Conservation (phyloP, 352 stramenopile species). For the Phytopythium vexans region DNA sequence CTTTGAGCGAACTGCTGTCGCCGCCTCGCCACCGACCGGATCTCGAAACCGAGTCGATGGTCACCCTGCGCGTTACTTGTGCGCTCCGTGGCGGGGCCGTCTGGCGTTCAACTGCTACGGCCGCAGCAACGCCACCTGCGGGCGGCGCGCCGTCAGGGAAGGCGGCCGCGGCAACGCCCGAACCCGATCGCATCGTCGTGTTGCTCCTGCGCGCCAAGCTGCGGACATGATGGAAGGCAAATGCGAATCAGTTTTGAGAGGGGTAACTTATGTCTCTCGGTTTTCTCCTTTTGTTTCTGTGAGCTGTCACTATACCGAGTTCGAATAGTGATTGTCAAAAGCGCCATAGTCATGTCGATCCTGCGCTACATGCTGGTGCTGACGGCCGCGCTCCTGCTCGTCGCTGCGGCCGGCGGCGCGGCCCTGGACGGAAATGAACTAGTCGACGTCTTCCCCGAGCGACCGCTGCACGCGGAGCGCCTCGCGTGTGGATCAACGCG, state of each 20-base stretch:
- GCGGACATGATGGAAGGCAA: background rate
- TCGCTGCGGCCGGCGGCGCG: too few relatives aligned
- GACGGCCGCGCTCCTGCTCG: too few relatives aligned
- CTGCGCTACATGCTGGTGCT: too few relatives aligned
- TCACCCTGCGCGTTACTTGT: constrained; percentile 38
- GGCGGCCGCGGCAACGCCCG: background rate
- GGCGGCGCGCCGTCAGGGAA: background rate
- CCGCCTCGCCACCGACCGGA: background rate
- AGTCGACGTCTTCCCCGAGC: constrained; percentile 39
- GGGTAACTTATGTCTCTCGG: too few relatives aligned
- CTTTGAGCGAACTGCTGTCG: background rate
- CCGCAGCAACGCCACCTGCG: constrained; percentile 1
- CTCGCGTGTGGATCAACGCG: constrained; percentile 41
- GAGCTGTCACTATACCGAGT: too few relatives aligned
- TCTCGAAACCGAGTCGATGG: constrained; percentile 31
- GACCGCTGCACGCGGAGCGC: constrained; percentile 28
- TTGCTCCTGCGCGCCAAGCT: constrained; percentile 2
- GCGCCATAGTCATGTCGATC: too few relatives aligned
- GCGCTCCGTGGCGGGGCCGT: constrained; percentile 34
- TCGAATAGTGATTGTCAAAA: too few relatives aligned
- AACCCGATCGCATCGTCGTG: constrained; percentile 4
- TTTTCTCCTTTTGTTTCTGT: too few relatives aligned
- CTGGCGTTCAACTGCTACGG: constrained; percentile 22
- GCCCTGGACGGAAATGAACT: background rate
- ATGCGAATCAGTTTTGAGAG: too few relatives aligned